Evolutionary conservation across 345 rosid species (phyloP), one percentile per base, ranked within the genome.

Genomic region (Gossypium anomalum): DNA sequence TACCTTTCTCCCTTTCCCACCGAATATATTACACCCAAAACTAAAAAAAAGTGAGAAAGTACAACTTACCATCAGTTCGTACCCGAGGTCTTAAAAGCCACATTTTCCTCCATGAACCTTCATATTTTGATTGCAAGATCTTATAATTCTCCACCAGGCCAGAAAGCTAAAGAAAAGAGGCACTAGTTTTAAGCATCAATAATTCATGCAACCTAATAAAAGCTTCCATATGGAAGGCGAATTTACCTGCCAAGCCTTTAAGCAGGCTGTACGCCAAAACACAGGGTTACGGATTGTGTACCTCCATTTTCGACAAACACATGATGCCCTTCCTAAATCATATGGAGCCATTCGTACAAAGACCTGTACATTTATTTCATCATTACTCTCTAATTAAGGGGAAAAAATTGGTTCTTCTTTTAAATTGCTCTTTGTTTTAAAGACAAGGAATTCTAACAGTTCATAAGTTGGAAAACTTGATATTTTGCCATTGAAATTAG

Each of bases 51-150:
- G 25, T 20, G 70, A 65, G 1, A 13, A 17, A 63, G 47, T 2
- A 74, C 64, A 71, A 45, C 77, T 77, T 81, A 91, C 98, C 98
- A 89, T 94, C 97, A 44, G 89, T 85, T n/a, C 98, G 93, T 71
- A 92, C 85, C 80, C 97, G 85, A 66, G 98, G 93, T 80, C 98
- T 89, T 47, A 81, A 80, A 72, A 94, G 92, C 98, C 98, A 92
- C 98, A 94, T 94, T 84, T 92, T 94, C 82, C 93, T 91, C 98
- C 97, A 94, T 11, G 98, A 94, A 61, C 97, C 93, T 72, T 87
- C 92, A 71, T 89, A 89, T 29, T 80, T 88, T 53, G 89, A 87
- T 84, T 91, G 98, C 87, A 94, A 87, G 62, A 85, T 75, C 80
- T 78, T 84, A 80, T 92, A 94, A 78, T 92, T 94, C 72, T 91